These are phyloP conservation scores for Lomentospora prolificans DNA, from an alignment of 2,329 filamentous ascomycete genomes.

Conservation along the genomic window DNA sequence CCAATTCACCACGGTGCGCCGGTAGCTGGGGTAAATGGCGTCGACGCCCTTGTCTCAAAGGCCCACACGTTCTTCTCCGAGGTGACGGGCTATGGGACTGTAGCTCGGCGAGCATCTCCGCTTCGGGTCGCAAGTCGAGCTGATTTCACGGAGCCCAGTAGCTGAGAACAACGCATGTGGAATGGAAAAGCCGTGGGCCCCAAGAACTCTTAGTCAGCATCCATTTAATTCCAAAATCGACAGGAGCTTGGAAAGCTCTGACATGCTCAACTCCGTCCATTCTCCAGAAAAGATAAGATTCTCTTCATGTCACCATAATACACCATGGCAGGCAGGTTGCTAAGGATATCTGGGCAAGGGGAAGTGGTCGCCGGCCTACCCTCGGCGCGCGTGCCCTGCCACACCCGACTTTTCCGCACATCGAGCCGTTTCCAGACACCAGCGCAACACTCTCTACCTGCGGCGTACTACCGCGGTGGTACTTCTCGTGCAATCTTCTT, in stretches of 20 bases:
- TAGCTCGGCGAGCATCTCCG: slow-evolving; percentile 21
- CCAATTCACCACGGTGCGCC: slow-evolving; percentile 30
- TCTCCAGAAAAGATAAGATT: too few relatives aligned
- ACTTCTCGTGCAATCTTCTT: slow-evolving; percentile 58
- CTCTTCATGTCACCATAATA: not conserved
- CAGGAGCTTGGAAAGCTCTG: too few relatives aligned
- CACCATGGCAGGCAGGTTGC: not conserved
- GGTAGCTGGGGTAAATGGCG: slow-evolving; percentile 26
- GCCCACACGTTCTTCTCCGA: slow-evolving; percentile 36
- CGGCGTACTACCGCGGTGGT: slow-evolving; percentile 39
- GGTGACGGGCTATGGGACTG: slow-evolving; percentile 20
- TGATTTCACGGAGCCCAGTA: not conserved
- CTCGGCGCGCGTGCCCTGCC: not conserved
- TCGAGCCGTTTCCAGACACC: not conserved
- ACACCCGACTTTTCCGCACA: not conserved
- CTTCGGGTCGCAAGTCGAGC: slow-evolving; percentile 20
- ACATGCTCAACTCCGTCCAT: too few relatives aligned
- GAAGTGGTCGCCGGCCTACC: not conserved
- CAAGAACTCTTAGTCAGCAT: too few relatives aligned
- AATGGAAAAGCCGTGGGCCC: too few relatives aligned
- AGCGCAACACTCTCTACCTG: slow-evolving; percentile 5
- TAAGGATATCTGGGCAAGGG: not conserved
- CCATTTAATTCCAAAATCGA: too few relatives aligned
- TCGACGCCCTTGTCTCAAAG: slow-evolving; percentile 29
- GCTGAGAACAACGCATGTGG: too few relatives aligned